These are phyloP conservation scores for Pythium sukuiense DNA, from an alignment of 352 stramenopile species.

Conservation along the genomic window DNA sequence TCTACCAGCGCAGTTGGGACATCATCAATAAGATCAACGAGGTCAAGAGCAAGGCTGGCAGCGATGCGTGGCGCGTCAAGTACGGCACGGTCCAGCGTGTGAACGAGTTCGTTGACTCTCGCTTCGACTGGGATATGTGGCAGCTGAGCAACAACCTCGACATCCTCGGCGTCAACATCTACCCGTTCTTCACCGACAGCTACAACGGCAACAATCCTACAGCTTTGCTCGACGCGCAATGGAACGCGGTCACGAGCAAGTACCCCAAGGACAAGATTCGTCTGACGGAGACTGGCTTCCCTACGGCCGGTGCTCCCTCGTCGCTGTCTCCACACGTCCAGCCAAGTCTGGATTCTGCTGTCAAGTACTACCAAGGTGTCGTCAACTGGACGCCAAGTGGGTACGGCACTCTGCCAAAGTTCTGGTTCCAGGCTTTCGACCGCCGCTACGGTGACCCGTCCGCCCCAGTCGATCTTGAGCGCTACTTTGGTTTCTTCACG, in stretches of 20 bases:
- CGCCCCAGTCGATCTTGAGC: constrained; percentile 27
- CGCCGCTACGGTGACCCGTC: constrained; percentile 29
- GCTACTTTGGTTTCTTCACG: constrained; percentile 38
- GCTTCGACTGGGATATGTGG: constrained; percentile 22
- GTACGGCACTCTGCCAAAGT: constrained; percentile 26
- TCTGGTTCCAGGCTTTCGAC: constrained; percentile 47
- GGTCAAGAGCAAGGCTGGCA: constrained; percentile 29
- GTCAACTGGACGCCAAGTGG: constrained; percentile 28
- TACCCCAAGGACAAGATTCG: constrained; percentile 33
- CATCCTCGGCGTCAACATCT: constrained; percentile 39
- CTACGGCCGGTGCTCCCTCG: constrained; percentile 26
- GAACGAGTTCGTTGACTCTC: constrained; percentile 22
- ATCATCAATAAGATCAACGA: constrained; percentile 36
- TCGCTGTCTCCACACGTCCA: constrained; percentile 19
- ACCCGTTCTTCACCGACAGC: constrained; percentile 38
- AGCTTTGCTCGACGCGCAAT: constrained; percentile 27
- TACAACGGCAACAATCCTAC: constrained; percentile 27
- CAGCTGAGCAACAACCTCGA: constrained; percentile 23
- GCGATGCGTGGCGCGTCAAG: constrained; percentile 38
- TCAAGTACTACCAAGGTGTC: constrained; percentile 36
- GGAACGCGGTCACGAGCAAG: constrained; percentile 27
- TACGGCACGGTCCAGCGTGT: constrained; percentile 30
- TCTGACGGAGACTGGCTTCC: constrained; percentile 38
- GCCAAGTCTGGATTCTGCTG: constrained; percentile 23
- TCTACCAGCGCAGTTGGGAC: constrained; percentile 11